Evolutionary conservation across 441 rosid species (phyloP).

Genomic region (Geranium incanum): DNA sequence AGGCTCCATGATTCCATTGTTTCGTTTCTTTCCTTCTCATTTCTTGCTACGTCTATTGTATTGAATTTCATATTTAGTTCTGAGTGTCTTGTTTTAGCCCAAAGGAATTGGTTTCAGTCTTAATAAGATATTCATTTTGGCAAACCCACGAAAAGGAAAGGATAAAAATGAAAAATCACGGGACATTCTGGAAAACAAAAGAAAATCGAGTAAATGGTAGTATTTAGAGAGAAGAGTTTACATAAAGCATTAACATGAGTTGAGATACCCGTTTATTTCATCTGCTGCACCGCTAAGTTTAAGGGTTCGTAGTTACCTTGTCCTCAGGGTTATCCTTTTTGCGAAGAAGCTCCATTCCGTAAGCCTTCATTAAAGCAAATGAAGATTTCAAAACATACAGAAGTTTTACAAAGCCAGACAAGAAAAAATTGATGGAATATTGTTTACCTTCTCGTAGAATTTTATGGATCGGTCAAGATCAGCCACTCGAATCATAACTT

Average conservation of each 20-base stretch:
- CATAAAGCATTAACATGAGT: background rate
- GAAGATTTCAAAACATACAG: conserved; percentile 7
- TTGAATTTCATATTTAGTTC: too few species aligned
- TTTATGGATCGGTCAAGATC: conserved; percentile 80
- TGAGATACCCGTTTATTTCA: background rate
- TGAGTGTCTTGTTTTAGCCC: too few species aligned
- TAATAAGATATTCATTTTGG: too few species aligned
- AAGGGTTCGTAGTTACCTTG: conserved; percentile 45
- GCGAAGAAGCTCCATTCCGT: conserved; percentile 93
- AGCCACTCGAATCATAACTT: conserved; percentile 96
- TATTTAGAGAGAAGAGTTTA: background rate
- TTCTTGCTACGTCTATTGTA: too few species aligned
- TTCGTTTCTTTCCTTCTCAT: too few species aligned
- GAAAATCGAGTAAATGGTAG: background rate
- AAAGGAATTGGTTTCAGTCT: too few species aligned
- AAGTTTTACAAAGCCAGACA: background rate
- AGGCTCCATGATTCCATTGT: too few species aligned
- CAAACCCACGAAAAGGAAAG: too few species aligned
- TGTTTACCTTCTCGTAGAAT: conserved; percentile 69
- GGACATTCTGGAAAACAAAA: background rate
- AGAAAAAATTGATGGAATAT: background rate
- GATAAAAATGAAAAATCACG: background rate
- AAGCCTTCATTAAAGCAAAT: conserved; percentile 49
- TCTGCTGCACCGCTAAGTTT: conserved; percentile 2
- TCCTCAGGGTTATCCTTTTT: conserved; percentile 73